These are phyloP conservation scores for Acorus gramineus DNA, from an alignment of 106 monocot species.

Conservation along the genomic window DNA sequence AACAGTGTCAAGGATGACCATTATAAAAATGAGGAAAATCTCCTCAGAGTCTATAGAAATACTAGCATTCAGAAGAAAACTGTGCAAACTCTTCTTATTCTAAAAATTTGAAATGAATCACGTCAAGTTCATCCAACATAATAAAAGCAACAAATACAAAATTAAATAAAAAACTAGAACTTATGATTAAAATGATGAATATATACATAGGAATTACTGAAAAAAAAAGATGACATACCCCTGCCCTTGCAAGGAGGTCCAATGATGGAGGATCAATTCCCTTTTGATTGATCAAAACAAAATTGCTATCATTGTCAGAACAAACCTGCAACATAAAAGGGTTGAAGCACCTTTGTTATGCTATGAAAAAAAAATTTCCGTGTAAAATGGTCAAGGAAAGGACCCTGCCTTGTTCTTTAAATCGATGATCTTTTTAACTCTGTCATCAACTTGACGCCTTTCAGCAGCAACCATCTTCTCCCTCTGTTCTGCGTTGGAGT, in stretches of 20 bases:
- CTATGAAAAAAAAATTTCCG: background rate
- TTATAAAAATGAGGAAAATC: too few relatives aligned
- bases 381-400: background rate
- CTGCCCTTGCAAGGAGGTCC: constrained; percentile 89
- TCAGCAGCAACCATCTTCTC: constrained; percentile 99
- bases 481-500: constrained; percentile 94
- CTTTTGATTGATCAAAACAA: constrained; percentile 98
- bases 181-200: background rate
- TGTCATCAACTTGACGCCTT: constrained; percentile 87
- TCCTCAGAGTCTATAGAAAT: too few relatives aligned
- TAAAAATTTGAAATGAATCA: background rate
- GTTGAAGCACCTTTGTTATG: too few relatives aligned
- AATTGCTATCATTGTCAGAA: constrained; percentile 60
- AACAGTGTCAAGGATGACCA: background rate
- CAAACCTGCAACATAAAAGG: constrained; percentile 46
- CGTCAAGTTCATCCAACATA: background rate
- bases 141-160: background rate
- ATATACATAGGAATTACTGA: background rate
- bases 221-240: constrained; percentile 46
- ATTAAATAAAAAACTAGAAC: background rate
- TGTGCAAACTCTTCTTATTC: too few relatives aligned
- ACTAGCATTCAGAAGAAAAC: too few relatives aligned
- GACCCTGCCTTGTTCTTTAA: constrained; percentile 72
- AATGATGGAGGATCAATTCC: constrained; percentile 97
- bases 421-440: constrained; percentile 79